phyloP scores from a whole-genome alignment of 2,329 filamentous ascomycete species.

The Tothia fuscella region DNA sequence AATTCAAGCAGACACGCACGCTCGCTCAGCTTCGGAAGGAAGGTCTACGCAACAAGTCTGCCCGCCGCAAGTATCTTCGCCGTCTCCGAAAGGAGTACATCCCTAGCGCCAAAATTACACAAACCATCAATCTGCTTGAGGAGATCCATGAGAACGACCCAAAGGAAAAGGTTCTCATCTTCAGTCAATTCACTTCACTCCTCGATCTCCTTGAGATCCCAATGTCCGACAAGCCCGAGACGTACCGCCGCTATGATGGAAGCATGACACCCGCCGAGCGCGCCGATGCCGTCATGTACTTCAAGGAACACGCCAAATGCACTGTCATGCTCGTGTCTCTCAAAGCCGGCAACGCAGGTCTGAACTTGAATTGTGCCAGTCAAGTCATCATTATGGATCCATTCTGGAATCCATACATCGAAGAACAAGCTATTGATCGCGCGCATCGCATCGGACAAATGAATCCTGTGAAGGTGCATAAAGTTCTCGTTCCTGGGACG shows the following conservation, averaged over 20 bases:
- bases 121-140: constrained; percentile 52
- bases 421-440: constrained; percentile 84
- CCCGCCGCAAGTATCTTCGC: constrained; percentile 56
- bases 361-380: constrained; percentile 73
- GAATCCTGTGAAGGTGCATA: constrained; percentile 63
- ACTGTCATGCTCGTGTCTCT: constrained; percentile 67
- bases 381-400: constrained; percentile 86
- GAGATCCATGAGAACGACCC: constrained; percentile 35
- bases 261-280: constrained; percentile 57
- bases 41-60: constrained; percentile 49
- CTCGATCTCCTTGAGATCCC: constrained; percentile 68
- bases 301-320: constrained; percentile 48
- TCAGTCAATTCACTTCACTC: constrained; percentile 70
- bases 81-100: constrained; percentile 58
- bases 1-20: constrained; percentile 27
- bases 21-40: constrained; percentile 57
- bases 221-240: constrained; percentile 43
- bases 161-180: constrained; percentile 67
- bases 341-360: constrained; percentile 71
- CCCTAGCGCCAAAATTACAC: constrained; percentile 63
- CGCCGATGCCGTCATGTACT: constrained; percentile 54
- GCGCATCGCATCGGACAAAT: constrained; percentile 79
- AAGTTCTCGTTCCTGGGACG: constrained; percentile 62
- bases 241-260: constrained; percentile 63
- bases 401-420: constrained; percentile 89